Conservation (phyloP, 164 flowering plant genomes). For the Pachysandra terminalis region DNA sequence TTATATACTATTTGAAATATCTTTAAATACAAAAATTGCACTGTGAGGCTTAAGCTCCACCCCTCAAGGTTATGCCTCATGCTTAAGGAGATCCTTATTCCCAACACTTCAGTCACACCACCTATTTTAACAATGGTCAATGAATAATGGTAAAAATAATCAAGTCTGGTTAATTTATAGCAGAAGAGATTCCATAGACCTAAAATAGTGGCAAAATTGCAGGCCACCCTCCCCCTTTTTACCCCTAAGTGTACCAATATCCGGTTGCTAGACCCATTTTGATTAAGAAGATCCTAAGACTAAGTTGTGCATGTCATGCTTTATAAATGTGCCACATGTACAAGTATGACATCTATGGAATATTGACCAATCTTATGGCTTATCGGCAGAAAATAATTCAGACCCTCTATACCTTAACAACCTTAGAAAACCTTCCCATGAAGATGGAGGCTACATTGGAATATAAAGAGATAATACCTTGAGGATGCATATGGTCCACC, state of each 20-base stretch:
- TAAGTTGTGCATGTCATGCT: neutral
- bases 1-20: too few species aligned
- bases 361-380: neutral
- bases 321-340: neutral
- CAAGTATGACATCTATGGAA: neutral
- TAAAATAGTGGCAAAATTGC: neutral
- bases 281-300: neutral
- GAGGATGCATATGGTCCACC: slow-evolving; percentile 92
- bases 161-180: too few species aligned
- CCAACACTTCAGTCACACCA: too few species aligned
- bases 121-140: too few species aligned
- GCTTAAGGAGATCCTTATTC: too few species aligned
- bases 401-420: neutral
- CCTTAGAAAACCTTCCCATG: neutral
- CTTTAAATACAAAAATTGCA: too few species aligned
- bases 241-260: neutral
- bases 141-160: too few species aligned
- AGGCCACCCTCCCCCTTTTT: neutral
- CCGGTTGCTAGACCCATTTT: neutral
- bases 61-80: too few species aligned
- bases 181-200: neutral
- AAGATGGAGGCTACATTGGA: neutral
- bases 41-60: too few species aligned
- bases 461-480: slow-evolving; percentile 44
- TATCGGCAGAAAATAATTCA: neutral